Evolutionary conservation across 805 yeast genomes (phyloP).

Genomic region (Yarrowia porcina): DNA sequence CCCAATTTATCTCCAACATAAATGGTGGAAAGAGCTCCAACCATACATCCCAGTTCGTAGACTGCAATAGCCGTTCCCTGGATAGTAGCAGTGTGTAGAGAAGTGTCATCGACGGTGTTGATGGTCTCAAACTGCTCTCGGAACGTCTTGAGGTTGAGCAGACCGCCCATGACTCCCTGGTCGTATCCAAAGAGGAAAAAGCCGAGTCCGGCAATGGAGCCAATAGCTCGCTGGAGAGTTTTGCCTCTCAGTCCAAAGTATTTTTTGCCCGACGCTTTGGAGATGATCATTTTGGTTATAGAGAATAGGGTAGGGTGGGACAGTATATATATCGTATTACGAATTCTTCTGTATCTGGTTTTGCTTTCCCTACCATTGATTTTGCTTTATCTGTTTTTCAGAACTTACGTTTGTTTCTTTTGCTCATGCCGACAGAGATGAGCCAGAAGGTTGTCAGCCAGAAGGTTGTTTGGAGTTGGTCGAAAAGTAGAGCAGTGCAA

Average conservation of each 20-base stretch:
- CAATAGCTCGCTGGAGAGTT: conserved; percentile 29
- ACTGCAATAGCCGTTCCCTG: conserved; percentile 36
- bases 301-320: neutral
- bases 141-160: conserved; percentile 52
- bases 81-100: conserved; percentile 26
- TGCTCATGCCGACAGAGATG: conserved; percentile 19
- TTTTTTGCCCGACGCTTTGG: neutral
- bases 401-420: neutral
- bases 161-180: conserved; percentile 78
- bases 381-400: too few species aligned
- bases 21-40: conserved; percentile 49
- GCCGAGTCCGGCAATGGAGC: conserved; percentile 31
- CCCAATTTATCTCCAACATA: conserved; percentile 49
- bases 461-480: neutral
- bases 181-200: conserved; percentile 61
- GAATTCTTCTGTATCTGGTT: too few species aligned
- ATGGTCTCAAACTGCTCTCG: conserved; percentile 30
- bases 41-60: conserved; percentile 49
- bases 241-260: conserved; percentile 30
- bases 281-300: neutral
- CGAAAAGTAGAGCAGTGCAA: too few species aligned
- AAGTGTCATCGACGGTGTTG: conserved; percentile 33
- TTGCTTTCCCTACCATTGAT: too few species aligned
- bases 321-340: too few species aligned
- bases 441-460: neutral